These are phyloP conservation scores for Solanum sitiens DNA, from an alignment of 257 asterid species.

Conservation along the genomic window DNA sequence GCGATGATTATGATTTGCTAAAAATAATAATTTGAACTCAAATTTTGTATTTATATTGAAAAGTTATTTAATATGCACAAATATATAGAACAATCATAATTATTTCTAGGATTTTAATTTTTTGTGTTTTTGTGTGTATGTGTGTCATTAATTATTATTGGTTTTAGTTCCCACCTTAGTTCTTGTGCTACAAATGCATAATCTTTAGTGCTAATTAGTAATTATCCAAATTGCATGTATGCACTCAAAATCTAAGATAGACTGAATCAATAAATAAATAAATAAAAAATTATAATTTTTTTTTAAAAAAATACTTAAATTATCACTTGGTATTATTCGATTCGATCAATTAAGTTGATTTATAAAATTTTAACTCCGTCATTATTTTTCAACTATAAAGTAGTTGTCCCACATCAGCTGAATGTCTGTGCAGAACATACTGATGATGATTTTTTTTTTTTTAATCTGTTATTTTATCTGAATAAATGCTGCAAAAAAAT, in stretches of 20 bases:
- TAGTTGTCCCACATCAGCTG: not conserved
- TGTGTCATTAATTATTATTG: not conserved
- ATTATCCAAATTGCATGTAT: not conserved
- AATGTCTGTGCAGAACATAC: not conserved
- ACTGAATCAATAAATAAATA: not conserved
- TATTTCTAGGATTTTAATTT: not conserved
- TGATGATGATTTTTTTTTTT: not conserved
- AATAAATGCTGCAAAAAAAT: not conserved
- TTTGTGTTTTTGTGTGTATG: not conserved
- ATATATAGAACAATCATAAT: not conserved
- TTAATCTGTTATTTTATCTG: not conserved
- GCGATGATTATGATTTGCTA: not conserved
- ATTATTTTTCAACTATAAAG: not conserved
- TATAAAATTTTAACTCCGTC: not conserved
- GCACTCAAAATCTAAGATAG: not conserved
- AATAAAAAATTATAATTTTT: not conserved
- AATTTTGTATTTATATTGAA: not conserved
- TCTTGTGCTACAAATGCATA: conserved; percentile 6
- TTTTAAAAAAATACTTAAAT: not conserved
- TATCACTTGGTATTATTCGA: not conserved
- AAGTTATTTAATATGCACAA: not conserved
- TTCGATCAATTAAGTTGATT: not conserved
- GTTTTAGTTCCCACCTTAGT: not conserved
- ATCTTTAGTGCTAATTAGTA: not conserved
- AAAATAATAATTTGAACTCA: not conserved